phyloP scores from a whole-genome alignment of 1,139 yeast genomes.

The Kodamaea anthophila region DNA sequence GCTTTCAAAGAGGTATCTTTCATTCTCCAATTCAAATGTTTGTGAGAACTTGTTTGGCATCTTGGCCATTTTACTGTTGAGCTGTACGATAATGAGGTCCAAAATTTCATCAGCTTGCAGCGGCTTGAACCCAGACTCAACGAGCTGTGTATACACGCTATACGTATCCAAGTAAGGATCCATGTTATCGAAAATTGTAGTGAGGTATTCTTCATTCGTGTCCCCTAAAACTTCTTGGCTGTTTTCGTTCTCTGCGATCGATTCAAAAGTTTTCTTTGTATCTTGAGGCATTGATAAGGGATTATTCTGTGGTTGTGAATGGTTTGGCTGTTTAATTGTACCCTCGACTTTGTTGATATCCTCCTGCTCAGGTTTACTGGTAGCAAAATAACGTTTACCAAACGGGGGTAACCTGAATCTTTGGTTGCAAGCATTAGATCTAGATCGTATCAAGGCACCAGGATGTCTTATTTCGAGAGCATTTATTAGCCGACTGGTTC shows the following conservation, averaged over 20 bases:
- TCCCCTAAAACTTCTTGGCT: no score
- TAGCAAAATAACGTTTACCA: no score
- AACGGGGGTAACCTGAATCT: no score
- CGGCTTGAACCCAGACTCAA: constrained; percentile 44
- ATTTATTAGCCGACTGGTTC: no score
- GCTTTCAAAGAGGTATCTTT: constrained; percentile 81
- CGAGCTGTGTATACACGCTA: constrained; percentile 35
- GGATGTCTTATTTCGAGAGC: no score
- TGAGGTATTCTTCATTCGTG: constrained; percentile 9
- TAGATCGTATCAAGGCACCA: no score
- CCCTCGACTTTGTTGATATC: no score
- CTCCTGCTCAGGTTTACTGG: no score
- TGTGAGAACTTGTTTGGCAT: constrained; percentile 58
- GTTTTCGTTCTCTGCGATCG: constrained; percentile 2
- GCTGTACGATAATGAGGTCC: constrained; percentile 40
- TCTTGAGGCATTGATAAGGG: no score
- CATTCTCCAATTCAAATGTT: constrained; percentile 72
- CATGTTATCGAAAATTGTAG: constrained; percentile 30
- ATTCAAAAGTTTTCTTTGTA: constrained; percentile 1
- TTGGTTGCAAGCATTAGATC: no score
- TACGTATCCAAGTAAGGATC: constrained; percentile 52
- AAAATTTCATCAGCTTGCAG: constrained; percentile 51
- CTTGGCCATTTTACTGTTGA: constrained; percentile 51
- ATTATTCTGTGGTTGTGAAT: no score
- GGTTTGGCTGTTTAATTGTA: no score